Conservation (phyloP, 2,329 filamentous ascomycete species). For the Fusarium lateritium region DNA sequence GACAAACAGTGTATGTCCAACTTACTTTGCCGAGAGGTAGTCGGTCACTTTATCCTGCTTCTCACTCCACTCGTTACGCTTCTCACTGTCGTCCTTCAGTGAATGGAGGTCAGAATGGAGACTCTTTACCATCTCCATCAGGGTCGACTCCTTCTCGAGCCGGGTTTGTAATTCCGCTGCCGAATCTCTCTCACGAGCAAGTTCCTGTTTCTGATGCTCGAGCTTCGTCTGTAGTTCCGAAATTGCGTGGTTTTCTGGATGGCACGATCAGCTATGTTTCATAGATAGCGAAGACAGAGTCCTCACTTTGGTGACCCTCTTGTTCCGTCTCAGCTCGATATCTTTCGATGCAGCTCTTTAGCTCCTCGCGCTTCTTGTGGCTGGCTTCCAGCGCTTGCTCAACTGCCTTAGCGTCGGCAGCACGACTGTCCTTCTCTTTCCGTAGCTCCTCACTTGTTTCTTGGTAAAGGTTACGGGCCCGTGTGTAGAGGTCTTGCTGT, state of each 20-base stretch:
- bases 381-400: conserved; percentile 50
- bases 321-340: conserved; percentile 43
- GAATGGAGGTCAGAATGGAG: conserved; percentile 43
- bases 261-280: conserved; percentile 5
- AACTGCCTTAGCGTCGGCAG: conserved; percentile 42
- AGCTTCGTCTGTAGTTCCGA: conserved; percentile 41
- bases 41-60: conserved; percentile 8
- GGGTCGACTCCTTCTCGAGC: conserved; percentile 27
- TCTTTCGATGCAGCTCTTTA: conserved; percentile 52
- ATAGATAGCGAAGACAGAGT: not conserved
- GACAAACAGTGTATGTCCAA: not conserved
- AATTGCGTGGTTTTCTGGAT: conserved; percentile 48
- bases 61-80: conserved; percentile 8
- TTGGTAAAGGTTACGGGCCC: conserved; percentile 53
- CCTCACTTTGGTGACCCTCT: conserved; percentile 47
- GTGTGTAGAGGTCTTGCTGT: conserved; percentile 61
- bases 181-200: conserved; percentile 19
- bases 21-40: conserved; percentile 42
- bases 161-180: conserved; percentile 21
- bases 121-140: conserved; percentile 20
- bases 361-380: conserved; percentile 52
- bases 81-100: conserved; percentile 28
- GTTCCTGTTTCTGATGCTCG: conserved; percentile 39
- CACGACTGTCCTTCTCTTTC: conserved; percentile 49
- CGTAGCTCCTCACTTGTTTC: conserved; percentile 54